Base-by-base conservation (phyloP, 164 flowering plant species). In the Cinnamomum micranthum region DNA sequence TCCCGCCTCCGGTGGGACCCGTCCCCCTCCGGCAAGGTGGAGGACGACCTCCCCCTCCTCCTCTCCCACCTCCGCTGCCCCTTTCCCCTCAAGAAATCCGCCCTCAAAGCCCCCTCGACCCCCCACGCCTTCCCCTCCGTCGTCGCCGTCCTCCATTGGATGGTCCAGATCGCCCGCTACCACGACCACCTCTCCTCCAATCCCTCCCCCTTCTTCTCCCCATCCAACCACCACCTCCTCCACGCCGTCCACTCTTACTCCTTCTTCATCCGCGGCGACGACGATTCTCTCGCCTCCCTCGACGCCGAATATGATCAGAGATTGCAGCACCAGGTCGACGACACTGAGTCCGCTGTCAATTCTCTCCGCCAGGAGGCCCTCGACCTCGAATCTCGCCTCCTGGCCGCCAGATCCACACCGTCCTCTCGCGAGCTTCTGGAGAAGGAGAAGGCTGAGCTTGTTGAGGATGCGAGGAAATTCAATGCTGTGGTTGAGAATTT, bases 41-140 rank as follows among this genome's bases (percentile, higher is more conserved):
- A 93, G 0, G 98, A 95, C 0, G 96, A 93, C 50, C 85, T 95
- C 23, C 82, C 80, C 14, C 6, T 81, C 28, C n/a, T 91, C 6
- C 75, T 94, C 59, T 84, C 85, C 68, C 69, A 72, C 67, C 82
- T 96, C 13, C 78, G 85, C 60, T 92, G 91, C 79, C 98, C 98
- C 15, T 69, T 88, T 71, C 88, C 88, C 58, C 65, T 92, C 74
- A 92, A 82, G 77, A 90, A 88, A 62, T 89, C 97, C 1, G 90
- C 85, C 0, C 84, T 96, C 33, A 84, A 83, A 3, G 88, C 94
- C 24, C 94, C 96, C 6, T 87, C 88, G 2, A 85, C 93, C 14
- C 98, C 97, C 13, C 97, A 90, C 77, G 80, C 91, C 10, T 94
- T 97, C 93, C 94, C 97, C 14, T 33, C 81, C 7, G 70, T 90